Conservation (phyloP, 2,329 filamentous ascomycete genomes). For the Diplodia mutila region DNA sequence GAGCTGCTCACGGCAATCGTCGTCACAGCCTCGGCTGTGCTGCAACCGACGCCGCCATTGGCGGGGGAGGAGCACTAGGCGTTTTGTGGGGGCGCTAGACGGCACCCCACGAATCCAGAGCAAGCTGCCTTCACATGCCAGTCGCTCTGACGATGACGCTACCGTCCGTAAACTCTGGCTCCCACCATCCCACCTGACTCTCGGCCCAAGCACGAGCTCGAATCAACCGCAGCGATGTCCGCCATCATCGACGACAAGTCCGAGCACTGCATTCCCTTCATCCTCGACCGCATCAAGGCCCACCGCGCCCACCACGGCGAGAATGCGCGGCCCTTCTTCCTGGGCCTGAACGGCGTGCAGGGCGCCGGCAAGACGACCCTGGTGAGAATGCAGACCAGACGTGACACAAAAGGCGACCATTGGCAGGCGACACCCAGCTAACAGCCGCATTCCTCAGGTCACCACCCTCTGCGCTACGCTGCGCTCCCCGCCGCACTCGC, state of each 20-base stretch:
- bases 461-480: slow-evolving; percentile 66
- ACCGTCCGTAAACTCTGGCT: slow-evolving; percentile 13
- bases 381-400: slow-evolving; percentile 48
- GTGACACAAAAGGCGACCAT: background rate
- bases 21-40: slow-evolving; percentile 23
- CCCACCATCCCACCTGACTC: background rate
- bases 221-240: slow-evolving; percentile 29
- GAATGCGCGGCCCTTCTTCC: slow-evolving; percentile 68
- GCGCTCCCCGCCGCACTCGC: slow-evolving; percentile 58
- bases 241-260: slow-evolving; percentile 74
- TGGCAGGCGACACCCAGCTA: too few species aligned
- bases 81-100: slow-evolving; percentile 4
- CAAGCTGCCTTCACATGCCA: slow-evolving; percentile 26
- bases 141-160: slow-evolving; percentile 6
- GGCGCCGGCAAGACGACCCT: slow-evolving; percentile 88
- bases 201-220: background rate
- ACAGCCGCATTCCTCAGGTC: slow-evolving; percentile 49
- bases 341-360: slow-evolving; percentile 86
- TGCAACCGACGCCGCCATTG: slow-evolving; percentile 13
- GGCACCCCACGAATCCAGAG: background rate
- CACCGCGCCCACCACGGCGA: slow-evolving; percentile 47
- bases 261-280: slow-evolving; percentile 76
- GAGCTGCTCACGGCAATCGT: slow-evolving; percentile 25
- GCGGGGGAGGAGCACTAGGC: slow-evolving; percentile 3
- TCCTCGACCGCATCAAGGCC: slow-evolving; percentile 60